Conservation (phyloP, 1,284 basidiomycete species). For the Ceratobasidium sp. region DNA sequence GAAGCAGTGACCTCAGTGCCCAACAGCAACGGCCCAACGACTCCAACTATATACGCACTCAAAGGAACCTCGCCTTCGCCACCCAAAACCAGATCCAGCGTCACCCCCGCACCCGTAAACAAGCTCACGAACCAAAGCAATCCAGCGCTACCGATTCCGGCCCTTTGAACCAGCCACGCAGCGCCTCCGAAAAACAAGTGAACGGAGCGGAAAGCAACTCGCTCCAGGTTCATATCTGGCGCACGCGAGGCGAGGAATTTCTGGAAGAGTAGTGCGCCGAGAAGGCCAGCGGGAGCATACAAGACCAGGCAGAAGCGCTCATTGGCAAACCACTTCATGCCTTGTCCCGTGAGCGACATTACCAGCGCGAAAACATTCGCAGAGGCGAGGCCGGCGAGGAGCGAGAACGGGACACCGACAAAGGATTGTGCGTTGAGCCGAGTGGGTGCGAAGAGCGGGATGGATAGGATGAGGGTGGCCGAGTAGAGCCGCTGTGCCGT, state of each 20-base stretch:
- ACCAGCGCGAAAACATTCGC: slow-evolving; percentile 78
- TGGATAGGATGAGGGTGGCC: slow-evolving; percentile 51
- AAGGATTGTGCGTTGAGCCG: slow-evolving; percentile 46
- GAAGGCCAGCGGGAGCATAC: slow-evolving; percentile 78
- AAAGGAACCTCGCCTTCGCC: slow-evolving; percentile 55
- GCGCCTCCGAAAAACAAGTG: slow-evolving; percentile 41
- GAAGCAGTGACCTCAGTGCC: slow-evolving; percentile 74
- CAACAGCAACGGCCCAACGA: slow-evolving; percentile 66
- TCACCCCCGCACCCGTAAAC: slow-evolving; percentile 37
- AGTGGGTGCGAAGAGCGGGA: slow-evolving; percentile 52
- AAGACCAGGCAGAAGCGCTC: slow-evolving; percentile 75
- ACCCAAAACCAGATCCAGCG: slow-evolving; percentile 51
- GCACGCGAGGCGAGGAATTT: slow-evolving; percentile 54
- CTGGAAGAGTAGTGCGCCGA: slow-evolving; percentile 61
- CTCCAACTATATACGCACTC: slow-evolving; percentile 70
- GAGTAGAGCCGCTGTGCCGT: slow-evolving; percentile 77
- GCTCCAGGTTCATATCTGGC: slow-evolving; percentile 44
- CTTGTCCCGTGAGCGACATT: slow-evolving; percentile 72
- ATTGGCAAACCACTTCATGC: slow-evolving; percentile 79
- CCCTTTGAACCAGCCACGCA: slow-evolving; percentile 40
- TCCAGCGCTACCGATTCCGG: slow-evolving; percentile 40
- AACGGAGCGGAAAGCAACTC: slow-evolving; percentile 23
- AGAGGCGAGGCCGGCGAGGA: slow-evolving; percentile 64
- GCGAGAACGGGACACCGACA: slow-evolving; percentile 55
- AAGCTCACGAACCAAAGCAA: slow-evolving; percentile 40